phyloP scores from a whole-genome alignment of 2,329 filamentous ascomycete genomes.

The Uncinocarpus reesii region DNA sequence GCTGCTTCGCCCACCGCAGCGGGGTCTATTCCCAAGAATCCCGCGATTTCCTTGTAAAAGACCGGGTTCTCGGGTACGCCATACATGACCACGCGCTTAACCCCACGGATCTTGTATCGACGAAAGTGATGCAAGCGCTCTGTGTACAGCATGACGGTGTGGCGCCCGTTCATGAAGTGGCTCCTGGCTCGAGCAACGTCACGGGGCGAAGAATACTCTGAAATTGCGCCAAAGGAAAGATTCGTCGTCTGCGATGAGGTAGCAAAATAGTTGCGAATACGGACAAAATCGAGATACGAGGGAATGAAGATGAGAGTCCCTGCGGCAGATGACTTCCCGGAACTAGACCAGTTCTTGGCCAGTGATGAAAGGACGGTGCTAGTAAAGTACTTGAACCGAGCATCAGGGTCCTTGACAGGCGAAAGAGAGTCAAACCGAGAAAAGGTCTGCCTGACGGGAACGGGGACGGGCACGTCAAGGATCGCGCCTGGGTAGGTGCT shows the following conservation, averaged over 20 bases:
- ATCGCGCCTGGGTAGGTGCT: slow-evolving; percentile 61
- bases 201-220: slow-evolving; percentile 71
- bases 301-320: slow-evolving; percentile 85
- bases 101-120: slow-evolving; percentile 71
- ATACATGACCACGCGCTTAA: slow-evolving; percentile 79
- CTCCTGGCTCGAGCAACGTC: slow-evolving; percentile 76
- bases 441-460: slow-evolving; percentile 77
- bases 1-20: slow-evolving; percentile 46
- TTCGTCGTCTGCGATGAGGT: slow-evolving; percentile 50
- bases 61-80: slow-evolving; percentile 74
- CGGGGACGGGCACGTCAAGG: slow-evolving; percentile 52
- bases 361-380: slow-evolving; percentile 68
- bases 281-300: slow-evolving; percentile 89
- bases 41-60: slow-evolving; percentile 38
- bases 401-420: slow-evolving; percentile 68
- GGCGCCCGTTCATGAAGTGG: slow-evolving; percentile 74
- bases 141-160: slow-evolving; percentile 78
- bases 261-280: slow-evolving; percentile 83
- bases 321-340: slow-evolving; percentile 43
- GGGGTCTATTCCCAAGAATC: slow-evolving; percentile 32
- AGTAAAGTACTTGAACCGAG: slow-evolving; percentile 83
- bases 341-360: slow-evolving; percentile 48
- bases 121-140: slow-evolving; percentile 96
- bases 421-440: slow-evolving; percentile 67
- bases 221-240: slow-evolving; percentile 68